Evolutionary conservation across 1,284 basidiomycete species (phyloP).

Genomic region (Tilletiopsis washingtonensis): DNA sequence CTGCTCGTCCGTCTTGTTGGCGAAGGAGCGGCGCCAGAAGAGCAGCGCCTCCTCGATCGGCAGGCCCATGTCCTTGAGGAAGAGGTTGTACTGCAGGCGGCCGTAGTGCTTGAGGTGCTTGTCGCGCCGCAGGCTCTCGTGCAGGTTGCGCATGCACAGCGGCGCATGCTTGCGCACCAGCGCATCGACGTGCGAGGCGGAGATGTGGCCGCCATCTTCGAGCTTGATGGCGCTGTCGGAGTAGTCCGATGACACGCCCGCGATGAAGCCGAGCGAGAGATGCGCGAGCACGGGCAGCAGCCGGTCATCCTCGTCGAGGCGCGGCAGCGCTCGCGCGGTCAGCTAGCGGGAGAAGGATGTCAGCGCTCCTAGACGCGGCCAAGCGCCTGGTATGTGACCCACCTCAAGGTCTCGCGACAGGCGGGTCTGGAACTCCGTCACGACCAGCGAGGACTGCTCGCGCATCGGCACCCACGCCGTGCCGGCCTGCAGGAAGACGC

Average conservation of each 20-base stretch:
- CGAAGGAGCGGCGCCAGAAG: conserved; percentile 88
- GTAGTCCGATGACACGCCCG: conserved; percentile 81
- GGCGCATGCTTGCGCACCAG: conserved; percentile 85
- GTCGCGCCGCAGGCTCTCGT: conserved; percentile 67
- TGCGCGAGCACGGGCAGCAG: conserved; percentile 84
- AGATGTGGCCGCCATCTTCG: conserved; percentile 59
- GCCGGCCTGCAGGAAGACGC: conserved; percentile 70
- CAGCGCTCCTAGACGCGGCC: background rate
- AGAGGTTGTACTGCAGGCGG: conserved; percentile 82
- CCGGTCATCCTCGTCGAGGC: conserved; percentile 92
- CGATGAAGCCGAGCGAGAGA: conserved; percentile 85
- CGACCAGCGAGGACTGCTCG: conserved; percentile 78
- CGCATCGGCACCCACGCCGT: conserved; percentile 80
- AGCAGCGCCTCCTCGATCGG: conserved; percentile 88
- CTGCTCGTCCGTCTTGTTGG: conserved; percentile 71
- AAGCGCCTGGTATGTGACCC: conserved; percentile 22
- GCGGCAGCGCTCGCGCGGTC: conserved; percentile 78
- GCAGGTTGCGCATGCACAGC: conserved; percentile 87
- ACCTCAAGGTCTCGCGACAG: conserved; percentile 77
- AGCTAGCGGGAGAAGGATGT: conserved; percentile 52
- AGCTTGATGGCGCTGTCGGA: conserved; percentile 48
- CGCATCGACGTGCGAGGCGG: conserved; percentile 87
- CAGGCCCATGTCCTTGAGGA: conserved; percentile 80
- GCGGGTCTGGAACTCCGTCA: conserved; percentile 72
- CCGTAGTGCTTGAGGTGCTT: conserved; percentile 89